These are phyloP conservation scores for Botryotinia calthae DNA, from an alignment of 2,329 filamentous ascomycete genomes.

Conservation along the genomic window DNA sequence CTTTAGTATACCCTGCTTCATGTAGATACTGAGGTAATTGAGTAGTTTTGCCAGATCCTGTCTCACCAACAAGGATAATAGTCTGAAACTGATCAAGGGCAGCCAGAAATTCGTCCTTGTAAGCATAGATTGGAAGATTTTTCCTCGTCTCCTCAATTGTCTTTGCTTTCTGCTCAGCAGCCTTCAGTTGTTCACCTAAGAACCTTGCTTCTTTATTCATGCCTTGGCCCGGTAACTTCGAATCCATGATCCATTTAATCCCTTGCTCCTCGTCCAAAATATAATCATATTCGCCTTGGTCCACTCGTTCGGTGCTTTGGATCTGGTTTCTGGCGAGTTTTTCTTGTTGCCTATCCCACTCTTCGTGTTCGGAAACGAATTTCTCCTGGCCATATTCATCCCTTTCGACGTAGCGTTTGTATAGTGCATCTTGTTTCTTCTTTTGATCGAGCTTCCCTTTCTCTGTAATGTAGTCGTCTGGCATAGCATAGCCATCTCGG, in stretches of 20 bases:
- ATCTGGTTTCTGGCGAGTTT: slow-evolving; percentile 87
- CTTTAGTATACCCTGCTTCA: slow-evolving; percentile 85
- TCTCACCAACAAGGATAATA: slow-evolving; percentile 90
- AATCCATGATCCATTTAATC: slow-evolving; percentile 79
- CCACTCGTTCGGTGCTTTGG: slow-evolving; percentile 67
- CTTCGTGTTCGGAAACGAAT: slow-evolving; percentile 89
- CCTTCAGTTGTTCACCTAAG: slow-evolving; percentile 78
- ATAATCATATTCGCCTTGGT: slow-evolving; percentile 85
- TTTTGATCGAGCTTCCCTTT: slow-evolving; percentile 85
- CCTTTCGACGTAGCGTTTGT: slow-evolving; percentile 83
- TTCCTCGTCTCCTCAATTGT: slow-evolving; percentile 91
- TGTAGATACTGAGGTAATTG: slow-evolving; percentile 92
- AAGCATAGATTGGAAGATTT: slow-evolving; percentile 84
- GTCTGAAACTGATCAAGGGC: slow-evolving; percentile 85
- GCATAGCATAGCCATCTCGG: slow-evolving; percentile 86
- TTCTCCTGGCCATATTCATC: slow-evolving; percentile 86
- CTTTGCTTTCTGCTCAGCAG: slow-evolving; percentile 81
- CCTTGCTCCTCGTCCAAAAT: slow-evolving; percentile 88
- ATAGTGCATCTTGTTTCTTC: slow-evolving; percentile 85
- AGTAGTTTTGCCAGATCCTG: slow-evolving; percentile 92
- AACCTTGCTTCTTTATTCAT: slow-evolving; percentile 76
- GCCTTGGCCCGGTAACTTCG: slow-evolving; percentile 65
- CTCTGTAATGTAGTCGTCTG: slow-evolving; percentile 92
- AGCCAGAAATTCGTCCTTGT: slow-evolving; percentile 79
- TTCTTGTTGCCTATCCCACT: slow-evolving; percentile 91